phyloP scores from a whole-genome alignment of 2,329 filamentous ascomycete genomes.

The Raffaelea arxii region DNA sequence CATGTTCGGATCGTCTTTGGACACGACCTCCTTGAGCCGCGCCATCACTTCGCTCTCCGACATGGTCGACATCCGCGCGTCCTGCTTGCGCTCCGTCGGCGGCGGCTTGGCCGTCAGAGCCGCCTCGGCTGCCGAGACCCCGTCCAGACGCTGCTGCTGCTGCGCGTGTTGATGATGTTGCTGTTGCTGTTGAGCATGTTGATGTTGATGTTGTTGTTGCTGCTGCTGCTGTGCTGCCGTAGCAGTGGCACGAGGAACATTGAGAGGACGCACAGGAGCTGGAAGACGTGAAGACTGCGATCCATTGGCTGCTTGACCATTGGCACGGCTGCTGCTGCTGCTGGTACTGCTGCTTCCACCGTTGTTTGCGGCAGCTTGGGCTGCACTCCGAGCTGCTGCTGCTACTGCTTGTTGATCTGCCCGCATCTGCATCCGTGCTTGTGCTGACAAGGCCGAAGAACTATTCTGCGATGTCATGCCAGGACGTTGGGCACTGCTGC shows the following conservation, averaged over 20 bases:
- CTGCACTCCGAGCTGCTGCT: constrained; percentile 31
- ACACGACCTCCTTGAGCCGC: constrained; percentile 86
- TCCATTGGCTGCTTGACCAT: constrained; percentile 34
- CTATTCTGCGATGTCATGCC: constrained; percentile 40
- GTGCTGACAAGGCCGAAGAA: constrained; percentile 32
- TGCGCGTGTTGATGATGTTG: too few relatives aligned
- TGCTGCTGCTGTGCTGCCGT: too few relatives aligned
- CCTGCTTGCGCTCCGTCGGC: constrained; percentile 67
- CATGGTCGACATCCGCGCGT: constrained; percentile 98
- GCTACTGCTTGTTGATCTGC: constrained; percentile 40
- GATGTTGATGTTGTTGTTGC: too few relatives aligned
- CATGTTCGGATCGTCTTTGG: constrained; percentile 85
- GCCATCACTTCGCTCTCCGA: constrained; percentile 95
- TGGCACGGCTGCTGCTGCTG: too few relatives aligned
- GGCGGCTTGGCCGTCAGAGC: constrained; percentile 77
- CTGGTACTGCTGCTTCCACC: too few relatives aligned
- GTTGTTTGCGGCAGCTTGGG: constrained; percentile 51
- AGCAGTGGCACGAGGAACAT: too few relatives aligned
- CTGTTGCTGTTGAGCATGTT: too few relatives aligned
- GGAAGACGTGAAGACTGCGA: constrained; percentile 41
- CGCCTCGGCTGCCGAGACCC: constrained; percentile 81
- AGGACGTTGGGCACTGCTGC: constrained; percentile 32
- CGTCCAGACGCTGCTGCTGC: constrained; percentile 46
- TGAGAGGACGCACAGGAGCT: constrained; percentile 66
- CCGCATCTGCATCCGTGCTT: constrained; percentile 33